phyloP scores from a whole-genome alignment of 176 grass and related monocot genomes.

The Cenchrus americanus region DNA sequence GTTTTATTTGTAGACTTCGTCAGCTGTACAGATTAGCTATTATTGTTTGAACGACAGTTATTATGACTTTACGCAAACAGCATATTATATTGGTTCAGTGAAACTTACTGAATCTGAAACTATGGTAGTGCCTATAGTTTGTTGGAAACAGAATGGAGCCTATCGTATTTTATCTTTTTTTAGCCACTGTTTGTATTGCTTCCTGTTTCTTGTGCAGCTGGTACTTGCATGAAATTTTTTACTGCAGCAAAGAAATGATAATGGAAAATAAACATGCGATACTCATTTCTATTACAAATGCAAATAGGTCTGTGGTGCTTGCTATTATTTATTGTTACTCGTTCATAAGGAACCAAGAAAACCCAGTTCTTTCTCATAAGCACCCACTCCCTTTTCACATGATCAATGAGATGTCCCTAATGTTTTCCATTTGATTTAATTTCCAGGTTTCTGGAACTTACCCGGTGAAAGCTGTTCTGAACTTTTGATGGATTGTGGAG shows the following conservation, averaged over 20 bases:
- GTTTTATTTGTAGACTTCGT: background rate
- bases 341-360: background rate
- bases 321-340: background rate
- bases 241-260: background rate
- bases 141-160: no score
- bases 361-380: background rate
- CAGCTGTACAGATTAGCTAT: background rate
- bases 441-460: constrained; percentile 9
- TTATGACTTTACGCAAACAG: background rate
- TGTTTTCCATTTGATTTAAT: background rate
- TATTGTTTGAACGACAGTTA: background rate
- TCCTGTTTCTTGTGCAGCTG: background rate
- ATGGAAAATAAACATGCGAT: background rate
- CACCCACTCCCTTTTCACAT: background rate
- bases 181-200: background rate
- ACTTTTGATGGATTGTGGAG: background rate
- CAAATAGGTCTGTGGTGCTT: background rate
- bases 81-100: no score
- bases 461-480: background rate
- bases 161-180: background rate
- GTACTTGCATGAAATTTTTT: background rate
- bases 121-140: no score
- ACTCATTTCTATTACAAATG: background rate
- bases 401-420: background rate
- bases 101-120: no score